Percentiles rank a stretch among this genome's conserved stretches.
These are phyloP conservation scores for Globisporangium spiculum DNA, from an alignment of 352 stramenopile species.

Conservation along the genomic window DNA sequence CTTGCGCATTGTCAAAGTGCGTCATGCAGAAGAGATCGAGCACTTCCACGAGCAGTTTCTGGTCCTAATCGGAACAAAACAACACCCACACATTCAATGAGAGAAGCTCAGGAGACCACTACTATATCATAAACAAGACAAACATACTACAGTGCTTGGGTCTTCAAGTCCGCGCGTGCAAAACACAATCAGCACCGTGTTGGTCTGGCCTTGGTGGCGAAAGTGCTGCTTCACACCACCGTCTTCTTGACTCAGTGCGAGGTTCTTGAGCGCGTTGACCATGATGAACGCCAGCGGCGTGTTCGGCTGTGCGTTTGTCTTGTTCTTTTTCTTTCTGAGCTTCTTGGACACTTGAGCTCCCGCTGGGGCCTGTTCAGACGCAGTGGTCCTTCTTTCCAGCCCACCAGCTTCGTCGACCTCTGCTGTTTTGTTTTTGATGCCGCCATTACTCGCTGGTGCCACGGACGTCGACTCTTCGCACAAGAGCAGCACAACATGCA, in stretches of 20 bases:
- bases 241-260: constrained; percentile 17
- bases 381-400: neutral
- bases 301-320: constrained; percentile 39
- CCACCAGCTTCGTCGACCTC: neutral
- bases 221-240: neutral
- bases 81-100: neutral
- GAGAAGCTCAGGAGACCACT: neutral
- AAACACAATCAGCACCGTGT: constrained; percentile 7
- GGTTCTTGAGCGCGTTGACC: constrained; percentile 49
- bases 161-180: constrained; percentile 7
- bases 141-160: neutral
- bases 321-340: constrained; percentile 24
- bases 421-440: neutral
- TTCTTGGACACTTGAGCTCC: neutral
- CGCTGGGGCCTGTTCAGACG: neutral
- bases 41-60: constrained; percentile 59
- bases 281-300: constrained; percentile 56
- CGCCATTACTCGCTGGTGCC: neutral
- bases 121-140: neutral
- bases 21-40: constrained; percentile 47
- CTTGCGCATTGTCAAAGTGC: constrained; percentile 18
- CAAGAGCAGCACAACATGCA: constrained; percentile 39
- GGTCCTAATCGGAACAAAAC: constrained; percentile 25
- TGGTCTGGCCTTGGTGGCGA: neutral
- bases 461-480: constrained; percentile 15